Evolutionary conservation across 495 filamentous ascomycete genomes (phyloP), one percentile per base, ranked within the genome.

Genomic region (Podospora pseudocomata): DNA sequence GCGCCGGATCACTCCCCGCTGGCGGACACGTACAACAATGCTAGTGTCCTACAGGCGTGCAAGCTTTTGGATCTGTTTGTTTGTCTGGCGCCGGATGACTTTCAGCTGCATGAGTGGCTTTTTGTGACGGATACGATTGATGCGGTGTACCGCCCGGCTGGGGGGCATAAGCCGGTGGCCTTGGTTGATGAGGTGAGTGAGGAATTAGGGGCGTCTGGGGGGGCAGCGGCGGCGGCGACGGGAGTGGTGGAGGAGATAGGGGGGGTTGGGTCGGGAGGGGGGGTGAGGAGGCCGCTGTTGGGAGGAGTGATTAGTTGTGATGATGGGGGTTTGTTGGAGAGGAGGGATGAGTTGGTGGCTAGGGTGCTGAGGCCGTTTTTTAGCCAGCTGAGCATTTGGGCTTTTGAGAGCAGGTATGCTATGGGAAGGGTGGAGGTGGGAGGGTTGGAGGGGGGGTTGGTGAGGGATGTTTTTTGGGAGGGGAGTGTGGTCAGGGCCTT

Each of bases 71-170:
- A 97, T 67, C 81, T 90, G 26, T 80, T 99, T 5, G 82, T 99
- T 28, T 86, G 91, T n/a, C 82, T 92, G 19, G 89, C 89, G 4
- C 95, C 93, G 0, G 96, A 99, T 69, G 95, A 98, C 74, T 99
- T 97, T 77, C 95, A 98, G 76, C 83, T 97, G 54, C 86, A 93
- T 65, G 92, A 97, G 80, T 99, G 95, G 95, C 86, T 98, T 19
- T 99, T 96, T 77, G 88, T 98, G 27, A 94, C 93, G 5, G 96
- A 99, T 75, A 97, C 94, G 49, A 94, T 97, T 71, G 95, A 99
- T 74, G 93, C 96, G 1, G 92, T 98, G 26, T 98, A 98, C 74
- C 87, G 90, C 18, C 89, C 93, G 1, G 78, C 86, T n/a, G 80
- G 83, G 62, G 80, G 83, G 61, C 91, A 89, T 80, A 84, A 88